phyloP scores from a whole-genome alignment of 495 filamentous ascomycete genomes.

The Symbiotaphrina buchneri region DNA sequence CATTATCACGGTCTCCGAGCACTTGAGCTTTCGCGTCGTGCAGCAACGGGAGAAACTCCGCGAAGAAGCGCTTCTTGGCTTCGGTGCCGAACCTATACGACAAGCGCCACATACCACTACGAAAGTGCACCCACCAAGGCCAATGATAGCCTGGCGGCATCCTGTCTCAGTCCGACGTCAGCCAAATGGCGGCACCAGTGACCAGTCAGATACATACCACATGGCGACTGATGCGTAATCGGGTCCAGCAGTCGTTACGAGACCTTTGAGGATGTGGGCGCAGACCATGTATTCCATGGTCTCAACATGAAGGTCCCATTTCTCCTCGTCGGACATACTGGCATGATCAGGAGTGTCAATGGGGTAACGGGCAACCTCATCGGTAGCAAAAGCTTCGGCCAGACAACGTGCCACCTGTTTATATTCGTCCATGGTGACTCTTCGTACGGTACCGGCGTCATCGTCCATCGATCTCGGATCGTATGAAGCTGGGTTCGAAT shows the following conservation, averaged over 20 bases:
- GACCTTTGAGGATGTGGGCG: slow-evolving; percentile 43
- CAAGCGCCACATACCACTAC: slow-evolving; percentile 49
- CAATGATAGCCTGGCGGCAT: slow-evolving; percentile 51
- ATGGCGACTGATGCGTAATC: slow-evolving; percentile 56
- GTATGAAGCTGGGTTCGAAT: neutral
- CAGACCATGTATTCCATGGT: slow-evolving; percentile 53
- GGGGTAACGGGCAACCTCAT: slow-evolving; percentile 52
- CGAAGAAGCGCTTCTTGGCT: slow-evolving; percentile 47
- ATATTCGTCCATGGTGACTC: slow-evolving; percentile 34
- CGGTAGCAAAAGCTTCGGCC: slow-evolving; percentile 52
- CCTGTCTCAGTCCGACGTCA: slow-evolving; percentile 19
- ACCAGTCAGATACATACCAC: slow-evolving; percentile 32
- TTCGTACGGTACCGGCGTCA: slow-evolving; percentile 22
- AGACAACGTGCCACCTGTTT: slow-evolving; percentile 42
- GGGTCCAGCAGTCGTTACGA: slow-evolving; percentile 47
- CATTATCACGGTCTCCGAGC: slow-evolving; percentile 35
- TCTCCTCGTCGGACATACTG: slow-evolving; percentile 32
- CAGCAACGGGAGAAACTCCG: slow-evolving; percentile 53
- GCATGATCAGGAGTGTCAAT: slow-evolving; percentile 39
- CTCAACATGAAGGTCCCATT: slow-evolving; percentile 50
- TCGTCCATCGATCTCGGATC: neutral
- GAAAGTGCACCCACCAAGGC: no score
- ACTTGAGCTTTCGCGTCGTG: slow-evolving; percentile 45
- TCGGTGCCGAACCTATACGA: slow-evolving; percentile 47
- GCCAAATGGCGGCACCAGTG: neutral